Evolutionary conservation across 495 filamentous ascomycete genomes (phyloP).

Genomic region (Sphaerosporella brunnea): DNA sequence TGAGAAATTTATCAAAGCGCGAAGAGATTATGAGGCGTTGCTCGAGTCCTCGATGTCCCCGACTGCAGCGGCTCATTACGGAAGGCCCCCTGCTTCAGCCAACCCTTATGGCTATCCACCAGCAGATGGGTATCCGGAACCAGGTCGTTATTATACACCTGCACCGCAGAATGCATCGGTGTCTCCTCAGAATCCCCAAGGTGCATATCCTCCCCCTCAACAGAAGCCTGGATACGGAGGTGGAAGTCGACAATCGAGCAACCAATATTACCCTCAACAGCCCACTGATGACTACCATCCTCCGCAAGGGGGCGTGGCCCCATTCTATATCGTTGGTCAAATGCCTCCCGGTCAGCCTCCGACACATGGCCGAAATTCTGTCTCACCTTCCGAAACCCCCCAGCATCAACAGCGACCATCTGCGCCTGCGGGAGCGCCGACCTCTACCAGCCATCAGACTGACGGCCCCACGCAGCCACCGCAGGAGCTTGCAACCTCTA

Average conservation of each 20-base stretch:
- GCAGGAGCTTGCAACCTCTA: slow-evolving; percentile 69
- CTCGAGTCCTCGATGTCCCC: slow-evolving; percentile 92
- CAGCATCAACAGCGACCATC: background rate
- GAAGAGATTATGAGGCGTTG: slow-evolving; percentile 88
- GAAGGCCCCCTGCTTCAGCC: slow-evolving; percentile 39
- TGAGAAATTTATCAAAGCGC: slow-evolving; percentile 97
- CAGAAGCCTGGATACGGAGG: slow-evolving; percentile 14
- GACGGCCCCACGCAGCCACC: slow-evolving; percentile 54
- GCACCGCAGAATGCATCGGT: slow-evolving; percentile 20
- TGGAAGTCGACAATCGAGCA: slow-evolving; percentile 18
- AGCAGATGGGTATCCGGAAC: slow-evolving; percentile 28
- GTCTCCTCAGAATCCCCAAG: slow-evolving; percentile 25
- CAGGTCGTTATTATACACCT: slow-evolving; percentile 27
- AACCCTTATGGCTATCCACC: slow-evolving; percentile 42
- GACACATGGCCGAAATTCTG: slow-evolving; percentile 28
- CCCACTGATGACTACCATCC: slow-evolving; percentile 11
- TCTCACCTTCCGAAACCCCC: slow-evolving; percentile 27
- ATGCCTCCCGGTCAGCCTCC: slow-evolving; percentile 13
- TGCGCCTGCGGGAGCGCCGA: slow-evolving; percentile 1
- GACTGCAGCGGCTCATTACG: slow-evolving; percentile 55
- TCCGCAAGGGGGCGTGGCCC: slow-evolving; percentile 11
- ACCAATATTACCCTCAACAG: slow-evolving; percentile 17
- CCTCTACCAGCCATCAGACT: background rate
- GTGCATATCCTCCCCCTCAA: slow-evolving; percentile 30
- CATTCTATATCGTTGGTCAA: slow-evolving; percentile 26